Evolutionary conservation across 768 basidiomycete genomes (phyloP), one percentile per base, ranked within the genome.

Genomic region (Phlegmacium glaucopus): DNA sequence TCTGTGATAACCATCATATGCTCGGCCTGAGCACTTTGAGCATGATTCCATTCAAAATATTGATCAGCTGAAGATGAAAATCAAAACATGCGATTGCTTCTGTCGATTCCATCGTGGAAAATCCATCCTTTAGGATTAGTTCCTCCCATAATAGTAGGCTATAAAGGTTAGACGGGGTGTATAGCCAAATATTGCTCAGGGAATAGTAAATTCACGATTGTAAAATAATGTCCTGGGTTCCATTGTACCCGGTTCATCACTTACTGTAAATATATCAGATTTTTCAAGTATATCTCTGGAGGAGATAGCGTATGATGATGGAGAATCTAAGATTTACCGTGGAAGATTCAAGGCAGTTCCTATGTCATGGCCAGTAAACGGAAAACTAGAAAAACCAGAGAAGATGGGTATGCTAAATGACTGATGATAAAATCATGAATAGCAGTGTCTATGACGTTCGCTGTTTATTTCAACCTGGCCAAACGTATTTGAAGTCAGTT

Each of bases 311-410:
- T 57, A 90, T 91, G 54, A 51, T 80, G 74, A 61, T 95, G 92
- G 15, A 85, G 62, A 55, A 95, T 89, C 83, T 85, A 94, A 0
- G 94, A 94, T 15, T 78, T 71, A 28, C 78, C 72, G 61, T 96
- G 94, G 53, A 96, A 96, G 6, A 73, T n/a, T n/a, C n/a, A n/a
- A n/a, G n/a, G n/a, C 72, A 8, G 70, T 75, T 7, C 92, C 91
- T 39, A 96, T 94, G 0, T 94, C 92, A 62, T 96, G 94, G 2
- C 94, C 93, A 0, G 79, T 79, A 53, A 93, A 89, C 39, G 90
- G 87, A 61, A 82, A 92, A 7, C 80, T 85, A 8, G 72, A 68
- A 62, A 95, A 0, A 72, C 74, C 41, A 95, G 68, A 0, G 94
- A 90, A 8, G 92, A 94, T 0, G 94, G 94, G 63, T 95, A 96